phyloP scores from a whole-genome alignment of 176 grass and related monocot genomes.

The Canna indica region DNA sequence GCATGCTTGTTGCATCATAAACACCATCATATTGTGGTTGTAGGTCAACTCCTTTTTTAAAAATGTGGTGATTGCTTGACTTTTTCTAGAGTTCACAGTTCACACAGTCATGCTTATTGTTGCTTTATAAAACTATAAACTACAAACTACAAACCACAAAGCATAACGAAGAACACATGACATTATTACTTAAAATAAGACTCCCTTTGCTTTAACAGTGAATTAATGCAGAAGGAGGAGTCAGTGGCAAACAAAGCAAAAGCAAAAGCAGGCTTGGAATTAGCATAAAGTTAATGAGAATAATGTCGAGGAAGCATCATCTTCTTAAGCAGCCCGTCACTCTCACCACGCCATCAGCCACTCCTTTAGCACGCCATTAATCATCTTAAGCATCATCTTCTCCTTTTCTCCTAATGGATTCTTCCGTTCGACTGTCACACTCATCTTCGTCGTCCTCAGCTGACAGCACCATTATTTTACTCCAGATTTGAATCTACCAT shows the following conservation, averaged over 20 bases:
- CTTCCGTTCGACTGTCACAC: not conserved
- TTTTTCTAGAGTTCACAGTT: not conserved
- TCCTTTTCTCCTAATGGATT: not conserved
- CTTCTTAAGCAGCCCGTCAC: no score
- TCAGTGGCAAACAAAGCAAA: not conserved
- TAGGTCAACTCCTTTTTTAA: not conserved
- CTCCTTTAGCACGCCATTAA: no score
- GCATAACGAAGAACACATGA: not conserved
- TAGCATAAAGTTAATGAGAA: not conserved
- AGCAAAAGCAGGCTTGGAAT: not conserved
- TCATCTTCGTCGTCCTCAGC: not conserved
- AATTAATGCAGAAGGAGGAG: not conserved
- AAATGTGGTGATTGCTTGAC: not conserved
- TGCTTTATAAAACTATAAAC: no score
- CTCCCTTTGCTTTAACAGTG: not conserved
- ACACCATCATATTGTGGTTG: no score
- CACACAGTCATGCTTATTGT: not conserved
- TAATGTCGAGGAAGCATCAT: not conserved
- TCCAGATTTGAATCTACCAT: no score
- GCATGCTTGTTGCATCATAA: no score
- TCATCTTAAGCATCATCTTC: not conserved
- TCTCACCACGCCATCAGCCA: no score
- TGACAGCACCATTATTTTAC: no score
- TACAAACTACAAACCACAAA: no score
- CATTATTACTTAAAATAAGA: not conserved